phyloP scores from a whole-genome alignment of 768 basidiomycete species.

The Tricholomella constricta region DNA sequence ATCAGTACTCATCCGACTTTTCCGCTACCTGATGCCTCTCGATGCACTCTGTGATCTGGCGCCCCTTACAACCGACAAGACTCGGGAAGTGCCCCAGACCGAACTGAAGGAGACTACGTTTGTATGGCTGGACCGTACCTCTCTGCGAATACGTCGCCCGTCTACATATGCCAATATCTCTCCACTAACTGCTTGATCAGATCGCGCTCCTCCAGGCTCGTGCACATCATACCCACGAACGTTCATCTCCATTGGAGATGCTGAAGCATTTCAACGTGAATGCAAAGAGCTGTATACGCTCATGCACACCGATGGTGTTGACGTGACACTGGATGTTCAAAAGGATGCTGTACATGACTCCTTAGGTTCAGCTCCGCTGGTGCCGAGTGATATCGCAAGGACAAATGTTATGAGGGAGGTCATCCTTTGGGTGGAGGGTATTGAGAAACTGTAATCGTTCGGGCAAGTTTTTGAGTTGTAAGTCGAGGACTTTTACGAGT shows the following conservation, averaged over 20 bases:
- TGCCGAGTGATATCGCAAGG: neutral
- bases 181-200: neutral
- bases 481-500: too few relatives aligned
- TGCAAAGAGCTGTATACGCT: slow-evolving; percentile 16
- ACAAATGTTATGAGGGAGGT: neutral
- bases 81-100: slow-evolving; percentile 18
- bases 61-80: slow-evolving; percentile 18
- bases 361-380: slow-evolving; percentile 2
- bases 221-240: slow-evolving; percentile 20
- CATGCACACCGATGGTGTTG: slow-evolving; percentile 22
- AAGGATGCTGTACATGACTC: slow-evolving; percentile 25
- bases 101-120: slow-evolving; percentile 24
- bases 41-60: slow-evolving; percentile 14
- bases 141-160: slow-evolving; percentile 15
- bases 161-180: neutral
- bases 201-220: slow-evolving; percentile 16
- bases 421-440: neutral
- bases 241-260: slow-evolving; percentile 23
- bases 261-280: slow-evolving; percentile 21
- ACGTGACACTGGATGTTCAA: slow-evolving; percentile 22
- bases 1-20: slow-evolving; percentile 19
- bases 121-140: slow-evolving; percentile 23
- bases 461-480: too few relatives aligned
- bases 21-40: slow-evolving; percentile 24
- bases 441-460: neutral